Conservation (phyloP, 345 rosid genomes). For the Salix udensis region DNA sequence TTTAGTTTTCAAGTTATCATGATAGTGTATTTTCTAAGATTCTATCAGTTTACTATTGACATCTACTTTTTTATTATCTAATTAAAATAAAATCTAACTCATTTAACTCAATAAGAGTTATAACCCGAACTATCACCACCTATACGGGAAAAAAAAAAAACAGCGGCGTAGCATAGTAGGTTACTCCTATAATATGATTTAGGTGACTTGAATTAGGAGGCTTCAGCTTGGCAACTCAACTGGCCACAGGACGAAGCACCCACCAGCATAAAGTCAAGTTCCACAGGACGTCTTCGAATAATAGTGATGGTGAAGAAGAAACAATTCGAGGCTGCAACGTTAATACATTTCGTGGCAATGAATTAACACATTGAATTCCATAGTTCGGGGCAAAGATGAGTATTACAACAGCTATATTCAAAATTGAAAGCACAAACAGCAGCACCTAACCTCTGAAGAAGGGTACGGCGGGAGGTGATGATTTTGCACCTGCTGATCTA, state of each 20-base stretch:
- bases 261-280: neutral
- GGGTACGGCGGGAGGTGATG: neutral
- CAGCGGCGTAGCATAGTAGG: no score
- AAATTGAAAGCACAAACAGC: neutral
- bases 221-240: no score
- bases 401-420: neutral
- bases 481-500: conserved; percentile 11
- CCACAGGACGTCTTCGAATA: neutral
- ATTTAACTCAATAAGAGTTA: no score
- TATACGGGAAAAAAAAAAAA: no score
- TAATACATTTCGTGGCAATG: neutral
- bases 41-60: no score
- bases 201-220: no score
- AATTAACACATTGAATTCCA: neutral
- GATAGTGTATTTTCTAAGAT: no score
- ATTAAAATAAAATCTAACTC: no score
- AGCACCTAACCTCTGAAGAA: neutral
- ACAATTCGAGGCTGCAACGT: neutral
- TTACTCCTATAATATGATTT: no score
- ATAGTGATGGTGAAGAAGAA: neutral
- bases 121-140: no score
- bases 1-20: no score
- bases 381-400: neutral
- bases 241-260: neutral
- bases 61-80: no score